A percentile compares a stretch with the other conserved stretches of the same genome.
These are phyloP conservation scores for Talaromyces sp. DNA, from an alignment of 2,329 filamentous ascomycete species.

Conservation along the genomic window DNA sequence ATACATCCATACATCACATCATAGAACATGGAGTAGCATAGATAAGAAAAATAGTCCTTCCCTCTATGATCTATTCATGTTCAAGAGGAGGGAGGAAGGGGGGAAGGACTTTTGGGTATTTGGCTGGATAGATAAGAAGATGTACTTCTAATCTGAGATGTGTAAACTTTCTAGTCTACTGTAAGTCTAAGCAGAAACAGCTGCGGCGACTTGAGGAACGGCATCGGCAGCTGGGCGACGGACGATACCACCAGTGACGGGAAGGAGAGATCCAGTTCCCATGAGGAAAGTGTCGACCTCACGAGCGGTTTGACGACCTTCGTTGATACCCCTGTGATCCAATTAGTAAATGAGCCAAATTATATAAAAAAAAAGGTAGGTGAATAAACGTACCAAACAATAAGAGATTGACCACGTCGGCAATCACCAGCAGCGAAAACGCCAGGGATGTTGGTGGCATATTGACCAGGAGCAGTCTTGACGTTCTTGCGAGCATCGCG, in stretches of 20 bases:
- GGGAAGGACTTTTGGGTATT: slow-evolving; percentile 12
- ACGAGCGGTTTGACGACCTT: slow-evolving; percentile 87
- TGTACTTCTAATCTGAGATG: not conserved
- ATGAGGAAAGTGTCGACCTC: slow-evolving; percentile 89
- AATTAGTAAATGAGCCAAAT: slow-evolving; percentile 22
- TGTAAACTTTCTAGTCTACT: not conserved
- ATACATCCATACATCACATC: slow-evolving; percentile 19
- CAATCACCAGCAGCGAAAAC: slow-evolving; percentile 95
- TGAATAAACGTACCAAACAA: slow-evolving; percentile 73
- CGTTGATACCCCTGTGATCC: slow-evolving; percentile 78
- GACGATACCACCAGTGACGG: slow-evolving; percentile 89
- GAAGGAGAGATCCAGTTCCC: slow-evolving; percentile 70
- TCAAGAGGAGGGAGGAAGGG: not conserved
- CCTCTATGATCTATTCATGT: slow-evolving; percentile 11
- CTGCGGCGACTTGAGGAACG: slow-evolving; percentile 34
- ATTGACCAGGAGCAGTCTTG: slow-evolving; percentile 86
- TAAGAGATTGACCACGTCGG: slow-evolving; percentile 88
- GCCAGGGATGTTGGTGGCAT: slow-evolving; percentile 81
- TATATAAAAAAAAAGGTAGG: not conserved
- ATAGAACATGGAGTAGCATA: slow-evolving; percentile 16
- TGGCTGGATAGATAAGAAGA: not conserved
- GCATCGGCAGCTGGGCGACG: slow-evolving; percentile 65
- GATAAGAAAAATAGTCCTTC: slow-evolving; percentile 9
- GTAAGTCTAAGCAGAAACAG: slow-evolving; percentile 13
- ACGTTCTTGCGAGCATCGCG: slow-evolving; percentile 92